phyloP scores from a whole-genome alignment of 495 filamentous ascomycete genomes.

The Neurospora africana region DNA sequence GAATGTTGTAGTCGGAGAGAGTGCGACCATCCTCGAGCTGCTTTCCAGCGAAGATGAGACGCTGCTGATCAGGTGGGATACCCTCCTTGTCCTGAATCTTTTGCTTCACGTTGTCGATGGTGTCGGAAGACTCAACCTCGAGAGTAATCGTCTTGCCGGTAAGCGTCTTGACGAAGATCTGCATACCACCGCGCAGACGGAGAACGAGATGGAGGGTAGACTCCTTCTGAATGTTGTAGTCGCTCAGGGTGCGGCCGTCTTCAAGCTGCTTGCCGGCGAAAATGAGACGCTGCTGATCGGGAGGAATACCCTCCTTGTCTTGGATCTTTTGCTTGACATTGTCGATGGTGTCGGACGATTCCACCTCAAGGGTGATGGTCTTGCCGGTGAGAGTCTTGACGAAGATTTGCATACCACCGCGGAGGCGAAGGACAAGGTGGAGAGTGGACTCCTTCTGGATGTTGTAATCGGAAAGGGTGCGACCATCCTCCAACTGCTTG shows the following conservation, averaged over 20 bases:
- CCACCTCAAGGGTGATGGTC: conserved; percentile 97
- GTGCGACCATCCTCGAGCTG: conserved; percentile 71
- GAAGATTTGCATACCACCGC: conserved; percentile 96
- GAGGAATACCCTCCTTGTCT: conserved; percentile 93
- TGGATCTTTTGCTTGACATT: conserved; percentile 78
- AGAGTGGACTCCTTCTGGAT: conserved; percentile 98
- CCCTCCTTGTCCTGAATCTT: conserved; percentile 99
- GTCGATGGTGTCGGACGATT: conserved; percentile 92
- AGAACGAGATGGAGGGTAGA: conserved; percentile 92
- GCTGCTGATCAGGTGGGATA: conserved; percentile 97
- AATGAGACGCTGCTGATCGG: conserved; percentile 88
- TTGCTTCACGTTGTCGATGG: conserved; percentile 88
- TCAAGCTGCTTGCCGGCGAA: conserved; percentile 96
- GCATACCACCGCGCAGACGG: conserved; percentile 97
- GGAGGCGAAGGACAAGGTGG: conserved; percentile 91
- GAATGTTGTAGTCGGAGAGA: conserved; percentile 97
- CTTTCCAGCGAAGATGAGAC: conserved; percentile 95
- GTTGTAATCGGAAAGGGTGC: conserved; percentile 94
- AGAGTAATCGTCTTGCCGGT: conserved; percentile 92
- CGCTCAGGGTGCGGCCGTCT: conserved; percentile 68
- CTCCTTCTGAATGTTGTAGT: conserved; percentile 99
- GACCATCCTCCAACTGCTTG: conserved; percentile 96
- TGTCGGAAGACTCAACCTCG: conserved; percentile 83
- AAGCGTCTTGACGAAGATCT: conserved; percentile 74
- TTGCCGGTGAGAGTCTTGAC: conserved; percentile 91